Conservation (phyloP, 2,329 filamentous ascomycete genomes). For the Thielaviopsis punctulata region DNA sequence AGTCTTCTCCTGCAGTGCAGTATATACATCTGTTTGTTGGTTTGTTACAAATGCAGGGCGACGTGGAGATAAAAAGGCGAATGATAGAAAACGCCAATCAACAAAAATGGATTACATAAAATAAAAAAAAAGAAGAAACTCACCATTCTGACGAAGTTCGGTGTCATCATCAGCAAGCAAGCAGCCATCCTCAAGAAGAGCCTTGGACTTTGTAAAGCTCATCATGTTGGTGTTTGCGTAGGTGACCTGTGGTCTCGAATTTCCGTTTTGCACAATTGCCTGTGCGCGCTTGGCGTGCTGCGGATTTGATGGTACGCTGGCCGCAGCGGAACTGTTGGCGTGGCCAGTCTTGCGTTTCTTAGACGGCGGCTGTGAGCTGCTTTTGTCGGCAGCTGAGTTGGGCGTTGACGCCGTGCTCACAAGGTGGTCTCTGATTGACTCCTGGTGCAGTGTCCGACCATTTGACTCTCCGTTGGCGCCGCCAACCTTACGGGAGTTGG, state of each 20-base stretch:
- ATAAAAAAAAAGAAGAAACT: conserved; percentile 18
- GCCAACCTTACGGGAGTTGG: conserved; percentile 25
- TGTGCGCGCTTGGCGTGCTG: conserved; percentile 4
- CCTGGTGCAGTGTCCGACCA: conserved; percentile 5
- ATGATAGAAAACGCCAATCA: neutral
- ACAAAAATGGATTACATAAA: neutral
- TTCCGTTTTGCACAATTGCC: conserved; percentile 6
- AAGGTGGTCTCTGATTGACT: conserved; percentile 9
- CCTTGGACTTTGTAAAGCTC: conserved; percentile 59
- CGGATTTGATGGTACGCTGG: conserved; percentile 9
- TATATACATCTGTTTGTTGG: too few relatives aligned
- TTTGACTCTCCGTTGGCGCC: conserved; percentile 21
- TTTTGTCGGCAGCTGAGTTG: conserved; percentile 1
- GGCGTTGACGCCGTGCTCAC: conserved; percentile 4
- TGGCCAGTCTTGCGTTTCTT: conserved; percentile 74
- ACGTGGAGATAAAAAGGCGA: neutral
- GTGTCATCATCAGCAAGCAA: conserved; percentile 86
- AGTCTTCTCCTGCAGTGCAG: too few relatives aligned
- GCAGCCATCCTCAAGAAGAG: conserved; percentile 48
- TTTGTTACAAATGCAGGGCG: too few relatives aligned
- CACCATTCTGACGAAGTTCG: conserved; percentile 69
- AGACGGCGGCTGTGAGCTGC: conserved; percentile 31
- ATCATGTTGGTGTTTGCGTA: conserved; percentile 65
- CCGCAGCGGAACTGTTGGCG: conserved; percentile 15
- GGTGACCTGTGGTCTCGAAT: neutral